Base-by-base conservation (phyloP, 2,329 filamentous ascomycete genomes). In the Calycina marina region DNA sequence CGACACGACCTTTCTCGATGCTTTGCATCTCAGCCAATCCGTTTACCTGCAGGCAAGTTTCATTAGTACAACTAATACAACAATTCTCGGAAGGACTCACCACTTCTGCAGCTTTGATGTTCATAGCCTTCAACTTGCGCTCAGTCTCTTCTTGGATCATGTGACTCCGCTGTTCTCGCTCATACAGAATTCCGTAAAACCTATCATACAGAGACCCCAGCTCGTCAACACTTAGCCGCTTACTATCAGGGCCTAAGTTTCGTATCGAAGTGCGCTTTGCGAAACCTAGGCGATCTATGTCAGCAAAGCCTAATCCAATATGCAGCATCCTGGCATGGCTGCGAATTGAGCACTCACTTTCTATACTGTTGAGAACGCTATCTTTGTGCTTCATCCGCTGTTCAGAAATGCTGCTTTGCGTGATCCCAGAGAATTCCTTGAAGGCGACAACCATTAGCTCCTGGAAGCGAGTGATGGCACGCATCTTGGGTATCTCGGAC, bases 401-500 rank as follows among this genome's bases (percentile, higher is more conserved):
- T 43, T 96, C 90, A 1, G 79, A 80, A 39, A 98, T 86, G 31
- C 78, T 93, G 50, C 75, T 78, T 52, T 98, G 88, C 0, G 90
- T 98, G 45, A 98, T 93, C 25, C 77, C 83, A 0, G 88, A 80
- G 51, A 98, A 98, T 51, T 98, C 90, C 47, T 94, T 96, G 60
- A 98, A 98, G 1, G 90, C 90, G 13, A 96, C 90, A 3, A 98
- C 90, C 86, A 98, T 96, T 36, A 98, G 70, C 55, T 96, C 90
- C 50, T 98, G 90, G 53, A 98, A 98, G 28, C 83, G 73, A 4
- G 92, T 98, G 33, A 98, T 90, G 0, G 86, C 84, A 32, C 88
- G 72, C 32, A 96, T 63, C 58, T 96, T 98, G 3, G 86, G 77
- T 41, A 96, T 98, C 52, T 94, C 86, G 0, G 85, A 94, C 50